Evolutionary conservation across 2,329 filamentous ascomycete species (phyloP).

Genomic region (Colletotrichum chlorophyti): DNA sequence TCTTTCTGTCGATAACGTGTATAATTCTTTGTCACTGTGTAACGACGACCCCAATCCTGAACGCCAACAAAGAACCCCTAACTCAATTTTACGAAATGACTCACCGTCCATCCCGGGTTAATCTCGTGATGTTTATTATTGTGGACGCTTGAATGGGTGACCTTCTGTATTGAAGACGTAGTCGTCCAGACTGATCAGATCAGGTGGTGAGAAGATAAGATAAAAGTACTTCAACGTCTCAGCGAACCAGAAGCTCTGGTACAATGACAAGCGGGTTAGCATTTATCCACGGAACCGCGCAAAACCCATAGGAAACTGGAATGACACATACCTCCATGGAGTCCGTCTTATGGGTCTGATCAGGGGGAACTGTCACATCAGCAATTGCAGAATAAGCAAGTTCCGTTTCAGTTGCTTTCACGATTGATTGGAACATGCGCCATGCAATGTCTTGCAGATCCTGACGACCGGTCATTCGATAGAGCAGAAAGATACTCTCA

Average conservation of each 20-base stretch:
- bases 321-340: slow-evolving; percentile 40
- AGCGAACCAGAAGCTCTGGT: slow-evolving; percentile 76
- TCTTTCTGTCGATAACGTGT: no score
- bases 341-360: slow-evolving; percentile 49
- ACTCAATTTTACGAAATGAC: no score
- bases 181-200: slow-evolving; percentile 70
- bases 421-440: slow-evolving; percentile 58
- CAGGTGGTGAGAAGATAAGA: slow-evolving; percentile 70
- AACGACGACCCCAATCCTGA: no score
- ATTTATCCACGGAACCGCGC: slow-evolving; percentile 28
- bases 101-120: no score
- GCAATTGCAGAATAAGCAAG: slow-evolving; percentile 55
- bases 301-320: background rate
- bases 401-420: slow-evolving; percentile 52
- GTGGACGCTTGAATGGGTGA: slow-evolving; percentile 46
- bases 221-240: slow-evolving; percentile 82
- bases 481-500: slow-evolving; percentile 61
- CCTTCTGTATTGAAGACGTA: slow-evolving; percentile 67
- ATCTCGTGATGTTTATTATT: background rate
- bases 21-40: no score
- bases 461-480: slow-evolving; percentile 55
- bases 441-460: slow-evolving; percentile 58
- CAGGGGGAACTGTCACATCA: slow-evolving; percentile 57
- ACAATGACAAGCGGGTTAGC: background rate
- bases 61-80: no score